Conservation (phyloP, 257 asterid species). For the Primulina tabacum region DNA sequence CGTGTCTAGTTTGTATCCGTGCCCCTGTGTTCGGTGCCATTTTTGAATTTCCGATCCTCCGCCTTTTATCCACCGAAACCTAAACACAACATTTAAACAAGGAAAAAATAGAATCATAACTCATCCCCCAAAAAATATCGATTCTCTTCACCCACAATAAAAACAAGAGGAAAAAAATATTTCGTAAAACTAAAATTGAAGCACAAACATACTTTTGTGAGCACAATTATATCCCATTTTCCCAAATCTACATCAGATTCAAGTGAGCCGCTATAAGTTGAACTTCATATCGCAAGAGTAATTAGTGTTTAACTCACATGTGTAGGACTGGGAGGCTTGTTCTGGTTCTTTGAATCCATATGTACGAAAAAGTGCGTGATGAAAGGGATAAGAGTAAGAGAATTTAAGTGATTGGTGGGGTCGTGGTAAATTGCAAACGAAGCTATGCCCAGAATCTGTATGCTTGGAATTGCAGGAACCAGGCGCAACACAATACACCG, state of each 20-base stretch:
- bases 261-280: neutral
- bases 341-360: neutral
- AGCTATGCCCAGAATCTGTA: neutral
- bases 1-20: slow-evolving; percentile 56
- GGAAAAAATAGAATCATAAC: neutral
- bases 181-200: neutral
- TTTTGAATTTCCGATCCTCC: slow-evolving; percentile 54
- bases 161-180: too few relatives aligned
- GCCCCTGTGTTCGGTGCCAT: slow-evolving; percentile 57
- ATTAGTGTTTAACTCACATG: neutral
- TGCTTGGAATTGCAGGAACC: neutral
- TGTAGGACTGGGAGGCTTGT: neutral
- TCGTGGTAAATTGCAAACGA: neutral
- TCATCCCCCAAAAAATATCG: neutral
- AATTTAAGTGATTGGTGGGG: neutral
- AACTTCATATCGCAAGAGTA: neutral
- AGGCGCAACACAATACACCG: neutral
- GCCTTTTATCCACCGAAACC: slow-evolving; percentile 60
- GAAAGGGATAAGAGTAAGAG: neutral
- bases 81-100: slow-evolving; percentile 5
- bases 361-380: neutral
- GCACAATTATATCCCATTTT: neutral
- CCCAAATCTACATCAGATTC: neutral
- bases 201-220: neutral
- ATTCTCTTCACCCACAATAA: neutral